A percentile compares a stretch with the other conserved stretches of the same genome.
These are phyloP conservation scores for Coelastrella sp. DNA, from an alignment of 139 green algal species.

Conservation along the genomic window DNA sequence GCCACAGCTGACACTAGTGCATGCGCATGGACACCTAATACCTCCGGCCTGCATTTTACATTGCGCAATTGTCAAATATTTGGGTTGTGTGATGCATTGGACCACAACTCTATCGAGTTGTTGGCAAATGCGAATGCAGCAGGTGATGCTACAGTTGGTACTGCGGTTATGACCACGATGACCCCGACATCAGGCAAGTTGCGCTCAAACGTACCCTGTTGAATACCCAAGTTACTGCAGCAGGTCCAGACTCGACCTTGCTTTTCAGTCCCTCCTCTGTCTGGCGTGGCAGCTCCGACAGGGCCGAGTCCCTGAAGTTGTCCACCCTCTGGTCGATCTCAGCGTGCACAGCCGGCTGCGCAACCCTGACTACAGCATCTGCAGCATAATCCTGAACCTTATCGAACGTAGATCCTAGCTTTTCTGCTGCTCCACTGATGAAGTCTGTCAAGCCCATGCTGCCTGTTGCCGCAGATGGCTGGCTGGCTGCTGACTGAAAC, in stretches of 20 bases:
- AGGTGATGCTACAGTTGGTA: neutral
- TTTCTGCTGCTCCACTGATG: neutral
- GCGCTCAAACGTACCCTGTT: neutral
- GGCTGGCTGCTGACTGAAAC: neutral
- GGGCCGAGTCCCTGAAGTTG: neutral
- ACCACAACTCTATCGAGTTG: no score
- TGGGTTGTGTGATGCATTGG: no score
- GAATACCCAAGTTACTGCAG: neutral
- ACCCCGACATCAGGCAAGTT: neutral
- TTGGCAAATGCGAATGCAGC: no score
- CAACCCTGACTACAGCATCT: neutral
- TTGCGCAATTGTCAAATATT: no score
- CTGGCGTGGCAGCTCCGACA: neutral
- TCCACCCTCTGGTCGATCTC: constrained; percentile 18
- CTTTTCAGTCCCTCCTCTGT: neutral
- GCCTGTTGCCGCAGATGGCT: neutral
- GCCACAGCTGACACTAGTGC: no score
- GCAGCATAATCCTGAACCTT: constrained; percentile 26
- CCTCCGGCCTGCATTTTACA: no score
- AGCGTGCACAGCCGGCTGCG: neutral
- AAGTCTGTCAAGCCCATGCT: neutral
- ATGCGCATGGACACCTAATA: no score
- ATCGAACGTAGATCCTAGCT: neutral
- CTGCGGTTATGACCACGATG: neutral
- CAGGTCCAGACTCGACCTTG: neutral